These are phyloP conservation scores for Multifurca ochricompacta DNA, from an alignment of 768 basidiomycete species.

Conservation along the genomic window DNA sequence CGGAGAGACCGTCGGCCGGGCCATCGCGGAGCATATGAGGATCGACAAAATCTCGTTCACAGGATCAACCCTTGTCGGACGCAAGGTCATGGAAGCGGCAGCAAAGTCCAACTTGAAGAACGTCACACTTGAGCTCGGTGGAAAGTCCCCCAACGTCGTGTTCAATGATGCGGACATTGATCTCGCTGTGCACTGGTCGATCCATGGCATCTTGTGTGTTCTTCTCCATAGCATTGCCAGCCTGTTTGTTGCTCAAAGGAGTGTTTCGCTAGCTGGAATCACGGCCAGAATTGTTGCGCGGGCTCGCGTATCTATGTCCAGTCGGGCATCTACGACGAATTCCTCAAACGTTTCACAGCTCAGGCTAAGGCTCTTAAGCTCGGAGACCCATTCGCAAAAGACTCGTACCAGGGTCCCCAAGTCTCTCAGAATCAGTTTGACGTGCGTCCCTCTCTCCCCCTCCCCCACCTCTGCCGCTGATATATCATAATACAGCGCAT, in stretches of 20 bases:
- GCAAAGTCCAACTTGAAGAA: conserved; percentile 45
- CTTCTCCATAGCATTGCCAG: too few relatives aligned
- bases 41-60: conserved; percentile 71
- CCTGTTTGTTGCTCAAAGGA: background rate
- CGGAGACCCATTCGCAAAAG: conserved; percentile 60
- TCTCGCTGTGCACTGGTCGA: conserved; percentile 48
- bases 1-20: conserved; percentile 46
- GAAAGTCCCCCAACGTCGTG: conserved; percentile 53
- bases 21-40: conserved; percentile 45
- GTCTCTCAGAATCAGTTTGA: conserved; percentile 70
- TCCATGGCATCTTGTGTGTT: conserved; percentile 51
- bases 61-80: conserved; percentile 55
- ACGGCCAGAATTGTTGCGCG: conserved; percentile 74
- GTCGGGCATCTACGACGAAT: conserved; percentile 69
- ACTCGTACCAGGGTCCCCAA: conserved; percentile 68
- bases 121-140: conserved; percentile 72
- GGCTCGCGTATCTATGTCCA: conserved; percentile 82
- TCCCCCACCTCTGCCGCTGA: background rate
- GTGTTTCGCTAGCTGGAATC: conserved; percentile 43
- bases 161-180: conserved; percentile 57
- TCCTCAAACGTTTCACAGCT: conserved; percentile 51
- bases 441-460: conserved; percentile 32
- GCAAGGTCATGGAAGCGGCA: conserved; percentile 54
- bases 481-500: conserved; percentile 36
- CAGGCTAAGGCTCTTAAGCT: conserved; percentile 49